phyloP scores from a whole-genome alignment of 2,329 filamentous ascomycete genomes.

The Cyclaneusma minus region DNA sequence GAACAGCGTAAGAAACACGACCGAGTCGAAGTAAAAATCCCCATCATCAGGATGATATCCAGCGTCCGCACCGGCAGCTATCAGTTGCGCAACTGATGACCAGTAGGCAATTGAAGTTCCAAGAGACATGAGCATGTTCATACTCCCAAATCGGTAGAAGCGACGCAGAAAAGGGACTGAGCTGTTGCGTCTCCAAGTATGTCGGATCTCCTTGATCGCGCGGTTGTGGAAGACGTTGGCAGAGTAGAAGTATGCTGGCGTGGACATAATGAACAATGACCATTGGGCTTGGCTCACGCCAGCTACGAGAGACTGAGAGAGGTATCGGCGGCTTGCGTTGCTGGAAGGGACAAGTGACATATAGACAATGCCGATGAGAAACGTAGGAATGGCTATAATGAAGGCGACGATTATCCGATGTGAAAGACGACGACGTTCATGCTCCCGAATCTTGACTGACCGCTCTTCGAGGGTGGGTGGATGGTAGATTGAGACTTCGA shows the following conservation, averaged over 20 bases:
- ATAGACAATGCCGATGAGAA: conserved; percentile 77
- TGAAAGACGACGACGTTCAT: conserved; percentile 53
- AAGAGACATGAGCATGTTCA: conserved; percentile 86
- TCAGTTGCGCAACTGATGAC: conserved; percentile 65
- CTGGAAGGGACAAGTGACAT: conserved; percentile 61
- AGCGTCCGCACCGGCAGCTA: conserved; percentile 40
- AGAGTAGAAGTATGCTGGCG: conserved; percentile 74
- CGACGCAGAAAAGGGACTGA: conserved; percentile 55
- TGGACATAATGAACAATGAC: conserved; percentile 66
- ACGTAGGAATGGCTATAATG: conserved; percentile 61
- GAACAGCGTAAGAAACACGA: conserved; percentile 84
- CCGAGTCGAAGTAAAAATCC: conserved; percentile 76
- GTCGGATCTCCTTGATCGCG: conserved; percentile 61
- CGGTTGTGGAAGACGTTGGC: conserved; percentile 74
- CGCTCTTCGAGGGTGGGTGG: conserved; percentile 73
- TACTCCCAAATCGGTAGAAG: conserved; percentile 89
- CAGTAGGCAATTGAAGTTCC: conserved; percentile 81
- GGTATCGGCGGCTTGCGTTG: conserved; percentile 41
- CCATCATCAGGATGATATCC: conserved; percentile 29
- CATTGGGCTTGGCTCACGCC: conserved; percentile 67
- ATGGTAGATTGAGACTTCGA: conserved; percentile 58
- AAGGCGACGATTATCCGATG: conserved; percentile 56
- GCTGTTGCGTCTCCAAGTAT: conserved; percentile 65
- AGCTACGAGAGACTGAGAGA: conserved; percentile 56
- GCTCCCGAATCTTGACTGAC: conserved; percentile 53